Base-by-base conservation (phyloP, 352 stramenopile species). In the Peronosclerospora sorghi region DNA sequence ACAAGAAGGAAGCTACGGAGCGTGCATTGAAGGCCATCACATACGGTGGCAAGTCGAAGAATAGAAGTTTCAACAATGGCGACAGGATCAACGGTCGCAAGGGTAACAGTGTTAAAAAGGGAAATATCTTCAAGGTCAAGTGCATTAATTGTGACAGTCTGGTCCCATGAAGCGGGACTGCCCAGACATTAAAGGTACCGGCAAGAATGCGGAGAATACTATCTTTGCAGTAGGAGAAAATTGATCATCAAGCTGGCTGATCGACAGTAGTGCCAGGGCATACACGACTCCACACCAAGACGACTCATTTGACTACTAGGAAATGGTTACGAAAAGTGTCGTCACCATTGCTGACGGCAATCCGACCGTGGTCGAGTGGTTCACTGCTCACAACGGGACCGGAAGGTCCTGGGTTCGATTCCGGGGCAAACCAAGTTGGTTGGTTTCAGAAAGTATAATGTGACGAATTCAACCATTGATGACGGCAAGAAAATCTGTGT, bases 321-420 rank as follows among this genome's bases (percentile, higher is more conserved):
- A 1, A n/a, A 2, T 38, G n/a, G n/a, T n/a, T n/a, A n/a, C n/a
- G n/a, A n/a, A n/a, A n/a, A n/a, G n/a, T 2, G 14, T 54, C 32
- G 42, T 51, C 15, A 48, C 40, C 1, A 56, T 61, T 26, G 52
- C 46, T 8, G 45, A n/a, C n/a, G n/a, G n/a, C n/a, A n/a, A n/a
- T n/a, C n/a, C n/a, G n/a, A n/a, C n/a, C n/a, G n/a, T n/a, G n/a
- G n/a, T n/a, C n/a, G n/a, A n/a, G n/a, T n/a, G n/a, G n/a, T n/a
- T n/a, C n/a, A n/a, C n/a, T n/a, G n/a, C n/a, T n/a, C n/a, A n/a
- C n/a, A n/a, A n/a, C n/a, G n/a, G n/a, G n/a, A n/a, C n/a, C n/a
- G n/a, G n/a, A n/a, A n/a, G n/a, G n/a, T n/a, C n/a, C n/a, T n/a
- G n/a, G n/a, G n/a, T n/a, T n/a, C n/a, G n/a, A n/a, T n/a, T n/a